Evolutionary conservation across 2,329 filamentous ascomycete genomes (phyloP).

Genomic region (Aspergillus sp.): DNA sequence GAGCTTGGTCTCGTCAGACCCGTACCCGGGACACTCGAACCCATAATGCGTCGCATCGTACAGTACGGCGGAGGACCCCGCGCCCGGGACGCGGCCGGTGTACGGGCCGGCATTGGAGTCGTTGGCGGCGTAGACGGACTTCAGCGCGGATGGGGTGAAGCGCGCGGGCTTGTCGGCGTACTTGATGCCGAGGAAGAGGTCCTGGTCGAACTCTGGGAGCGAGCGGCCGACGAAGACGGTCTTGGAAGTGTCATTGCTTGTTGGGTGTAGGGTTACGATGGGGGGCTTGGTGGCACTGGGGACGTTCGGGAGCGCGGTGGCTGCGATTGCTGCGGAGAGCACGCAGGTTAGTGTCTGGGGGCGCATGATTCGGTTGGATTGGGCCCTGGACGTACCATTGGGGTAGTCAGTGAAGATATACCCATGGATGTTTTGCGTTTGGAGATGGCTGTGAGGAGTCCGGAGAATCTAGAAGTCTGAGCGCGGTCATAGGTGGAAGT

Average conservation of each 20-base stretch:
- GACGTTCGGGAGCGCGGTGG: not conserved
- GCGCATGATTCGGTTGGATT: not conserved
- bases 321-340: not conserved
- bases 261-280: not conserved
- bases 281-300: not conserved
- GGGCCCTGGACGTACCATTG: not conserved
- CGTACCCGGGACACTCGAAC: constrained; percentile 31
- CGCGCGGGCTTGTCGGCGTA: constrained; percentile 27
- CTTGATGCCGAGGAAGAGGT: constrained; percentile 30
- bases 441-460: not conserved
- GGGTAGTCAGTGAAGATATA: not conserved
- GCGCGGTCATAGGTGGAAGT: constrained; percentile 17
- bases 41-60: constrained; percentile 33
- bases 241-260: constrained; percentile 1
- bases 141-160: constrained; percentile 25
- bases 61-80: constrained; percentile 4
- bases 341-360: not conserved
- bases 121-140: constrained; percentile 18
- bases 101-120: not conserved
- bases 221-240: constrained; percentile 26
- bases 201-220: constrained; percentile 26
- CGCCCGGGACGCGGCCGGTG: too few relatives aligned
- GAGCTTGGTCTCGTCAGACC: constrained; percentile 26
- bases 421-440: not conserved
- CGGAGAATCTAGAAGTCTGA: too few relatives aligned